Conservation (phyloP, 306 rosid genomes). For the Sicyos baderoa region DNA sequence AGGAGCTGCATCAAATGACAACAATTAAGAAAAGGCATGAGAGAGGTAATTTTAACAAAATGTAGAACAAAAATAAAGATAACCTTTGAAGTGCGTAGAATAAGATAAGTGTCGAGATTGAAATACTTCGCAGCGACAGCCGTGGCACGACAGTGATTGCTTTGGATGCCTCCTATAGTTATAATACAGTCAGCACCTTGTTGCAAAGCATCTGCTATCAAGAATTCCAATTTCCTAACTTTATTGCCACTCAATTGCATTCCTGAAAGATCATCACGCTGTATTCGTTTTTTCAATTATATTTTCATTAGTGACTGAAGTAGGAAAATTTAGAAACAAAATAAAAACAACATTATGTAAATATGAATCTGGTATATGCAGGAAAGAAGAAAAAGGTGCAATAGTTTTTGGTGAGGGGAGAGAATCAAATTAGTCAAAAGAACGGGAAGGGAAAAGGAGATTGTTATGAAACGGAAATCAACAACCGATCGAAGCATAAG, state of each 20-base stretch:
- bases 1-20: conserved; percentile 27
- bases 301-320: conserved; percentile 24
- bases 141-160: conserved; percentile 95
- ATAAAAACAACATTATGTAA: too few relatives aligned
- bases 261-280: conserved; percentile 94
- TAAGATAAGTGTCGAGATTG: conserved; percentile 68
- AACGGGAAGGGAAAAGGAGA: too few relatives aligned
- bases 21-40: not conserved
- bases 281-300: conserved; percentile 17
- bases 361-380: too few relatives aligned
- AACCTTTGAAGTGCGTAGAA: conserved; percentile 73
- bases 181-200: conserved; percentile 73
- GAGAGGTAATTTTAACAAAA: too few relatives aligned
- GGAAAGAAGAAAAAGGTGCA: too few relatives aligned
- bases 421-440: too few relatives aligned
- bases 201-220: conserved; percentile 74
- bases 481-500: too few relatives aligned
- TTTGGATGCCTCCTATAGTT: conserved; percentile 83
- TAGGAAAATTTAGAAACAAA: not conserved
- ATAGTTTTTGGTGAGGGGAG: too few relatives aligned
- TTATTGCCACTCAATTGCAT: conserved; percentile 96
- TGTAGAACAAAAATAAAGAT: not conserved
- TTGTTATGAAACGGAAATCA: too few relatives aligned
- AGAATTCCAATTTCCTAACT: conserved; percentile 81
- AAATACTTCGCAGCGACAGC: conserved; percentile 90